These are phyloP conservation scores for Scopulariopsis brevicaulis DNA, from an alignment of 2,329 filamentous ascomycete genomes.

Conservation along the genomic window DNA sequence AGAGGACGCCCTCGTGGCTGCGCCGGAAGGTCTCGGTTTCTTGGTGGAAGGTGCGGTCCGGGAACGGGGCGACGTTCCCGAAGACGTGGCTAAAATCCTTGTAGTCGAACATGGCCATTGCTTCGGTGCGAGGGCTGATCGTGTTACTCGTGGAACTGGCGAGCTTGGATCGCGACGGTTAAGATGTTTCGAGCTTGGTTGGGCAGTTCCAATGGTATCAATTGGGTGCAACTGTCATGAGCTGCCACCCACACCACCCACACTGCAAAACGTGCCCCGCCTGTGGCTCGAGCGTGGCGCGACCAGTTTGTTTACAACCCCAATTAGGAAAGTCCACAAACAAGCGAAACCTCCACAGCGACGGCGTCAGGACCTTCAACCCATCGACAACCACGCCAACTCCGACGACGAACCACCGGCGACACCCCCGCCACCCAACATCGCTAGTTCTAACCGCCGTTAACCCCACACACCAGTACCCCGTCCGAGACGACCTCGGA, in stretches of 20 bases:
- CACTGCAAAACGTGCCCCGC: background rate
- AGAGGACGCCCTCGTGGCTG: constrained; percentile 57
- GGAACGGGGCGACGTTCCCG: constrained; percentile 42
- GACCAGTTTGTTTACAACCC: constrained; percentile 26
- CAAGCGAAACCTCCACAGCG: background rate
- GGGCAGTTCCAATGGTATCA: background rate
- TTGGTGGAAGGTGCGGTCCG: constrained; percentile 45
- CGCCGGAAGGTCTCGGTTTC: constrained; percentile 58
- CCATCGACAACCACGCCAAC: background rate
- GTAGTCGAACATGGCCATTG: constrained; percentile 45
- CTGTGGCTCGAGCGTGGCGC: background rate
- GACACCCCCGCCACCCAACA: background rate
- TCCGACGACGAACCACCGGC: background rate
- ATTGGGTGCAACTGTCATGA: background rate
- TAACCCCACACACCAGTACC: background rate
- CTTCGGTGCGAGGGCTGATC: background rate
- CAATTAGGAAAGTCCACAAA: constrained; percentile 17
- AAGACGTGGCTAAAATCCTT: constrained; percentile 61
- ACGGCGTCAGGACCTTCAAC: background rate
- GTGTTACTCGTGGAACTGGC: background rate
- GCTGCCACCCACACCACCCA: background rate
- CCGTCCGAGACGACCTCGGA: background rate
- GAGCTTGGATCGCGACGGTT: background rate
- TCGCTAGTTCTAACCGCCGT: background rate
- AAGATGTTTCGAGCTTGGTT: background rate